Percentiles rank a stretch among this genome's conserved stretches.
phyloP scores from a whole-genome alignment of 2,329 filamentous ascomycete species.

The Colletotrichum paranaense region DNA sequence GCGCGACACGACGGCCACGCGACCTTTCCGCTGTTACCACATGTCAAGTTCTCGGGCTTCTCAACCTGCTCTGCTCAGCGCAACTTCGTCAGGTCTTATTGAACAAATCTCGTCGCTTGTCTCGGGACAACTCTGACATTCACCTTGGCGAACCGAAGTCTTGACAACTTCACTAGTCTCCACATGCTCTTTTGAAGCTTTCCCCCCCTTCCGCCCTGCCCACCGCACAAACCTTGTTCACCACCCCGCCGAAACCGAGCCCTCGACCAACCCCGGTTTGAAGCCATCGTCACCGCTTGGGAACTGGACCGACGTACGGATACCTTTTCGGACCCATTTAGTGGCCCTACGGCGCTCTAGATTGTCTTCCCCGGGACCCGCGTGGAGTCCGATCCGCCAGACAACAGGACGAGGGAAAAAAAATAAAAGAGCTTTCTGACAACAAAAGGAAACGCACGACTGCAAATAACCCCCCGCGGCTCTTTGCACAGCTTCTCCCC shows the following conservation, averaged over 20 bases:
- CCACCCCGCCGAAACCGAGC: constrained; percentile 2
- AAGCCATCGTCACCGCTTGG: constrained; percentile 33
- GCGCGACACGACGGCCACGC: constrained; percentile 20
- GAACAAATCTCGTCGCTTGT: neutral
- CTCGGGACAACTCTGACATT: neutral
- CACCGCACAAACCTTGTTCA: neutral
- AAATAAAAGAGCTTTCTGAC: neutral
- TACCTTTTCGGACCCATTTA: constrained; percentile 14
- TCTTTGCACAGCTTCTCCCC: neutral
- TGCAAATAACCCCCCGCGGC: neutral
- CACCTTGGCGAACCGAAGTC: neutral
- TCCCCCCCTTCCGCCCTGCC: neutral
- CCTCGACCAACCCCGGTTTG: constrained; percentile 12
- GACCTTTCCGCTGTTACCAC: constrained; percentile 17
- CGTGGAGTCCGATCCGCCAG: constrained; percentile 19
- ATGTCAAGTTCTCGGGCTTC: constrained; percentile 21
- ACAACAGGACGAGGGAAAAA: constrained; percentile 4
- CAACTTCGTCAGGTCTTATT: neutral
- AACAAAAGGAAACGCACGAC: neutral
- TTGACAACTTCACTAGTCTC: neutral
- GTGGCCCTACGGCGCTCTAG: constrained; percentile 24
- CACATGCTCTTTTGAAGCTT: neutral
- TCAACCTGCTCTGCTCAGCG: neutral
- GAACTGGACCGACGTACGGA: neutral
- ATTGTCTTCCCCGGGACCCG: constrained; percentile 13